phyloP scores from a whole-genome alignment of 2,329 filamentous ascomycete genomes.

The Fusarium nelsonii region DNA sequence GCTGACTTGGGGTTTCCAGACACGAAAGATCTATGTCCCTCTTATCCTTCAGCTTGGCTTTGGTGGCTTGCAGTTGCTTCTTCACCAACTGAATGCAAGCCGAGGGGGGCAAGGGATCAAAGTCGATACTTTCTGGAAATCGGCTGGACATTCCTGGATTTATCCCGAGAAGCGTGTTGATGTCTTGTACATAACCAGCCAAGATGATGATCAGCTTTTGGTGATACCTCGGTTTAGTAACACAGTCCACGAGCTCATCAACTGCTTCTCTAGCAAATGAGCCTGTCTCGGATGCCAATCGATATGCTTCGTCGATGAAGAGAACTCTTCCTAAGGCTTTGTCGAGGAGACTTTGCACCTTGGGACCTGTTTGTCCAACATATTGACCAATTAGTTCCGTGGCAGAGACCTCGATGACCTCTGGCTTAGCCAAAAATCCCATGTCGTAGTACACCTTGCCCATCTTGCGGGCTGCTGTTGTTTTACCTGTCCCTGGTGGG shows the following conservation, averaged over 20 bases:
- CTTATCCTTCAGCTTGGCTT: conserved; percentile 30
- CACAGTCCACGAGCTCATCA: conserved; percentile 65
- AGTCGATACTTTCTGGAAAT: conserved; percentile 72
- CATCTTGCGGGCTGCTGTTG: conserved; percentile 78
- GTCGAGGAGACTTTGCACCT: conserved; percentile 69
- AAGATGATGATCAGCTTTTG: conserved; percentile 75
- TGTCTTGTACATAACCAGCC: conserved; percentile 76
- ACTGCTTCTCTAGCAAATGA: conserved; percentile 68
- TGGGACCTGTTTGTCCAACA: conserved; percentile 76
- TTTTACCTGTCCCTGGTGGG: conserved; percentile 77
- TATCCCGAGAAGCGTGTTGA: conserved; percentile 70
- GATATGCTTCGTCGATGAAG: conserved; percentile 80
- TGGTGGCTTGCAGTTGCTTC: conserved; percentile 55
- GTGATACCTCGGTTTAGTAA: conserved; percentile 68
- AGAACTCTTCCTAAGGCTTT: conserved; percentile 74
- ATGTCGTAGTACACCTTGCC: conserved; percentile 81
- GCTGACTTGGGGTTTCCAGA: conserved; percentile 35
- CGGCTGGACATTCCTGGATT: conserved; percentile 74
- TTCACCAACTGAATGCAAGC: conserved; percentile 56
- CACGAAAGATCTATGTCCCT: conserved; percentile 45
- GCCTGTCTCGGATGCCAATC: conserved; percentile 58
- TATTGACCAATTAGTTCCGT: conserved; percentile 77
- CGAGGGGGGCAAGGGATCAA: conserved; percentile 58
- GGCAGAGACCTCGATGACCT: conserved; percentile 75
- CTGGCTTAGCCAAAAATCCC: conserved; percentile 70